Percentiles rank a stretch among this genome's conserved stretches.
phyloP scores from a whole-genome alignment of 768 basidiomycete species.

The Crepidotus variabilis region DNA sequence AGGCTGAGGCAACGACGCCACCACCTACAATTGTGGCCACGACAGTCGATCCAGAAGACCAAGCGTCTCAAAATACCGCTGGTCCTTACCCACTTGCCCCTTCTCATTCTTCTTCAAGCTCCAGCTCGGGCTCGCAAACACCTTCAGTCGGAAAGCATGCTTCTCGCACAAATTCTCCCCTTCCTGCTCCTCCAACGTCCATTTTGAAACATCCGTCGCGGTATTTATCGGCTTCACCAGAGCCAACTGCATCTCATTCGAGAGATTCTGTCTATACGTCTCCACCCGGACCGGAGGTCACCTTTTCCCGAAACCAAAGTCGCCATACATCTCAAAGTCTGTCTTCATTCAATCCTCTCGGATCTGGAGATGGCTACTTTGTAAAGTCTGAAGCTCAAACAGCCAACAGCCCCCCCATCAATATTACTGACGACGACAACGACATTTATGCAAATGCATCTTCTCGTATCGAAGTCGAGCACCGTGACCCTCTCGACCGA shows the following conservation, averaged over 20 bases:
- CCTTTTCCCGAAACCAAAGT: neutral
- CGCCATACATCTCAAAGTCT: too few relatives aligned
- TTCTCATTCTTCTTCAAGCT: neutral
- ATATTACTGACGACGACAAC: too few relatives aligned
- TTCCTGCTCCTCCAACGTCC: neutral
- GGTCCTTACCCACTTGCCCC: neutral
- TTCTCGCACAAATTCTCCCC: neutral
- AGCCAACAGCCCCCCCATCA: too few relatives aligned
- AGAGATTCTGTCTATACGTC: neutral
- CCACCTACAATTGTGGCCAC: neutral
- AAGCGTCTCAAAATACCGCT: too few relatives aligned
- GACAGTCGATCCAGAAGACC: neutral
- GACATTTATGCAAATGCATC: too few relatives aligned
- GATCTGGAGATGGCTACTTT: too few relatives aligned
- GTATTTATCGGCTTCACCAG: neutral
- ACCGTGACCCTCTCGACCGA: too few relatives aligned
- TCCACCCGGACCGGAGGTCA: neutral
- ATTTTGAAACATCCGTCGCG: neutral
- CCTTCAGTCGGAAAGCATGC: too few relatives aligned
- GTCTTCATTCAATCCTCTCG: too few relatives aligned
- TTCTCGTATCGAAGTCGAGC: too few relatives aligned
- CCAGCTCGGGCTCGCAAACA: neutral
- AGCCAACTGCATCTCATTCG: neutral
- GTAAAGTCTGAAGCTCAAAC: too few relatives aligned
- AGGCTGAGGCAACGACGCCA: neutral